A percentile compares a stretch with the other conserved stretches of the same genome.
Conservation (phyloP, 176 grass and related monocot genomes). For the Typha latifolia region DNA sequence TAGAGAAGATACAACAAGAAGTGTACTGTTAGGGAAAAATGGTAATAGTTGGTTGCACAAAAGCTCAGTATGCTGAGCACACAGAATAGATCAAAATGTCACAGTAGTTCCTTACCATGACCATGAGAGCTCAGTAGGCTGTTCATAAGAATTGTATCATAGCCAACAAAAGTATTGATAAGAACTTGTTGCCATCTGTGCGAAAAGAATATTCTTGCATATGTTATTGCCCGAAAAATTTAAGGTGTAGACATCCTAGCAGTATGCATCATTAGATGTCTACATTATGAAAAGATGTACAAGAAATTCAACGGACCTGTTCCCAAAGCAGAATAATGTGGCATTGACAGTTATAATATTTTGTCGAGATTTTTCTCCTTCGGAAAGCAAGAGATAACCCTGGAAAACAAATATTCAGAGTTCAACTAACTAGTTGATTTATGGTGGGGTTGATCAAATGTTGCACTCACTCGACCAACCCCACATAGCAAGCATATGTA, state of each 20-base stretch:
- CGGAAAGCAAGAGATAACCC: slow-evolving; percentile 16
- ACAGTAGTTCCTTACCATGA: slow-evolving; percentile 1
- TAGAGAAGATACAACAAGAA: too few relatives aligned
- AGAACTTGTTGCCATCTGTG: slow-evolving; percentile 14
- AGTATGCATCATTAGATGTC: not conserved
- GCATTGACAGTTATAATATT: not conserved
- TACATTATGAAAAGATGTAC: not conserved
- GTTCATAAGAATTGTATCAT: slow-evolving; percentile 18
- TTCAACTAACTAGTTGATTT: not conserved
- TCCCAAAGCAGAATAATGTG: slow-evolving; percentile 16
- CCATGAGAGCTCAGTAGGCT: slow-evolving; percentile 13
- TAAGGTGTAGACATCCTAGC: not conserved
- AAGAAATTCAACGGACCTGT: not conserved
- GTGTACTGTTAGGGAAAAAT: too few relatives aligned
- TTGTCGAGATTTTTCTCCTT: slow-evolving; percentile 14
- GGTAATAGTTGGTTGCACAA: too few relatives aligned
- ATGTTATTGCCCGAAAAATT: not conserved
- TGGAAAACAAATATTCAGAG: slow-evolving; percentile 8
- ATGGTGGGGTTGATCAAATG: too few relatives aligned
- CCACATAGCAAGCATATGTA: too few relatives aligned
- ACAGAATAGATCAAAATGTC: not conserved
- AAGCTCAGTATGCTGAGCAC: too few relatives aligned
- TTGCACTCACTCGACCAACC: too few relatives aligned
- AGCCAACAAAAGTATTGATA: slow-evolving; percentile 15
- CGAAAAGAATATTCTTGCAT: not conserved